Evolutionary conservation across 2,329 filamentous ascomycete genomes (phyloP).

Genomic region (Cercospora beticola): DNA sequence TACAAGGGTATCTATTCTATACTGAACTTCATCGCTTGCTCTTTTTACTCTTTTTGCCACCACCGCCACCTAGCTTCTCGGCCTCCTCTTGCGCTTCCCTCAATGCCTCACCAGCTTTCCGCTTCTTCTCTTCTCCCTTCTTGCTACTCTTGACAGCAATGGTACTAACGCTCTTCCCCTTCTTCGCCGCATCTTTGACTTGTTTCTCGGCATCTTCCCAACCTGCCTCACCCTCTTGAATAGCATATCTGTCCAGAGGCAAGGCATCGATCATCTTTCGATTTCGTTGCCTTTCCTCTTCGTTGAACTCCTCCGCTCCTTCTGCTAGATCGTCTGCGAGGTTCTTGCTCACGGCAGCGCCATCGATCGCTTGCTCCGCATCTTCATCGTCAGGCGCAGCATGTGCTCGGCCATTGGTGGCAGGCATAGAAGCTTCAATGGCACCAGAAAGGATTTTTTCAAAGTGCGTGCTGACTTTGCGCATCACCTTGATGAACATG

Average conservation of each 20-base stretch:
- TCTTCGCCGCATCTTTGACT: conserved; percentile 54
- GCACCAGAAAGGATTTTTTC: conserved; percentile 71
- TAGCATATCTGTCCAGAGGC: conserved; percentile 77
- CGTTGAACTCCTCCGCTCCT: conserved; percentile 69
- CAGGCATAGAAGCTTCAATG: conserved; percentile 50
- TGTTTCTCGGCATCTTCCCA: conserved; percentile 72
- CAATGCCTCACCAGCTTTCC: conserved; percentile 40
- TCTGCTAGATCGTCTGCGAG: conserved; percentile 83
- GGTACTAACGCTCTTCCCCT: conserved; percentile 53
- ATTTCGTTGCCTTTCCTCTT: conserved; percentile 74
- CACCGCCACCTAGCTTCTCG: conserved; percentile 27
- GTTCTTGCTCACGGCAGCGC: conserved; percentile 51
- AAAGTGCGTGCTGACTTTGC: conserved; percentile 82
- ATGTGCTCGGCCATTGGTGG: conserved; percentile 36
- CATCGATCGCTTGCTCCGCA: conserved; percentile 48
- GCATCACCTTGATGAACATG: conserved; percentile 95
- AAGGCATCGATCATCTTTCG: conserved; percentile 86
- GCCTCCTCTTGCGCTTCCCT: conserved; percentile 40
- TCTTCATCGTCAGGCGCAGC: conserved; percentile 26
- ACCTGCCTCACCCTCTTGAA: conserved; percentile 49
- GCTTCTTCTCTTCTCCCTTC: conserved; percentile 32
- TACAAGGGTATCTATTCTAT: conserved; percentile 2
- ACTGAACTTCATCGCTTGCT: conserved; percentile 9
- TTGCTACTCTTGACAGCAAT: conserved; percentile 63
- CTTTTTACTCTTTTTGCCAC: conserved; percentile 37